Percentiles rank a stretch among this genome's conserved stretches.
These are phyloP conservation scores for Heracleum sosnowskyi DNA, from an alignment of 129 eudicot species.

Conservation along the genomic window DNA sequence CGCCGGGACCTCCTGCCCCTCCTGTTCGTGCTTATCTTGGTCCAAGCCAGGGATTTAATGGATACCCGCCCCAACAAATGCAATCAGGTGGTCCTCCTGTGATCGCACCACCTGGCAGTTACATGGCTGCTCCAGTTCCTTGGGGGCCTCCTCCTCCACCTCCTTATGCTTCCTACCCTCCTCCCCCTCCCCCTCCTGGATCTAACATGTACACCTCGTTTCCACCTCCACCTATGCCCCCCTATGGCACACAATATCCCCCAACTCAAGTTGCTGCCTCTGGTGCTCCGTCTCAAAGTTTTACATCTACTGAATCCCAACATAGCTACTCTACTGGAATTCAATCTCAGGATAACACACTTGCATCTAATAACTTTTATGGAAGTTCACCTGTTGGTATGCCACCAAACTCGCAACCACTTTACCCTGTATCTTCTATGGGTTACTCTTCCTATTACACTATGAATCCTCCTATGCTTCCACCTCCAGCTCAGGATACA, in stretches of 20 bases:
- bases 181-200: slow-evolving; percentile 47
- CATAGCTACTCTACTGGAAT: slow-evolving; percentile 44
- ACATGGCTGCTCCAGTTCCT: slow-evolving; percentile 57
- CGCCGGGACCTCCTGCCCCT: slow-evolving; percentile 74
- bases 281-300: slow-evolving; percentile 30
- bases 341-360: slow-evolving; percentile 45
- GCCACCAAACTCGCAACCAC: slow-evolving; percentile 39
- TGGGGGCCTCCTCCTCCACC: slow-evolving; percentile 80
- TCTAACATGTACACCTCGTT: slow-evolving; percentile 41
- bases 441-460: slow-evolving; percentile 49
- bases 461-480: slow-evolving; percentile 56
- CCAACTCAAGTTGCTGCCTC: slow-evolving; percentile 32
- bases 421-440: slow-evolving; percentile 43
- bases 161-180: slow-evolving; percentile 49
- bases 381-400: slow-evolving; percentile 37
- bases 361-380: slow-evolving; percentile 24
- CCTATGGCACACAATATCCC: slow-evolving; percentile 62
- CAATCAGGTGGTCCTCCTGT: slow-evolving; percentile 62
- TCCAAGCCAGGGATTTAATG: slow-evolving; percentile 36
- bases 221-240: slow-evolving; percentile 42
- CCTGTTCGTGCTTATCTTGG: slow-evolving; percentile 44
- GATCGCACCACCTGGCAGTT: slow-evolving; percentile 39
- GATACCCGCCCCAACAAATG: slow-evolving; percentile 68
- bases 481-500: slow-evolving; percentile 40
- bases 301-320: slow-evolving; percentile 36